Evolutionary conservation across 768 basidiomycete genomes (phyloP).

Genomic region (Tulasnella sp.): DNA sequence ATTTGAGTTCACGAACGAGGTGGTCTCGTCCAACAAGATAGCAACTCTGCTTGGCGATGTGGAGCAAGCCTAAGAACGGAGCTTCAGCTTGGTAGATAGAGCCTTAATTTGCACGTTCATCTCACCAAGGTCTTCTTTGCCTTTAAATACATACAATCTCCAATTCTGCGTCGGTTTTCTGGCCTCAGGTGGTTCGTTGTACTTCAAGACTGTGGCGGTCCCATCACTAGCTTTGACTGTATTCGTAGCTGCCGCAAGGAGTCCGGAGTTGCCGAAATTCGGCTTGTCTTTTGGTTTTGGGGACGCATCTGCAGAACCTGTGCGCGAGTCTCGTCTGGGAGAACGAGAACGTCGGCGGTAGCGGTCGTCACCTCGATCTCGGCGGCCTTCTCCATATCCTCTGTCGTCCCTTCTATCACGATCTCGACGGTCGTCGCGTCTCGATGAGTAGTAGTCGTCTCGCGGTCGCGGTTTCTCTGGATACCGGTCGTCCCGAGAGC

Average conservation of each 20-base stretch:
- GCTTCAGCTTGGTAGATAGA: not conserved
- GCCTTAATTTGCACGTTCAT: slow-evolving; percentile 8
- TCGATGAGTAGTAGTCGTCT: not conserved
- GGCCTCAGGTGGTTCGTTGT: slow-evolving; percentile 98
- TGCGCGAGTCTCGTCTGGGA: slow-evolving; percentile 26
- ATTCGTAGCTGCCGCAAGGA: slow-evolving; percentile 94
- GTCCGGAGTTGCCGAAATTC: slow-evolving; percentile 81
- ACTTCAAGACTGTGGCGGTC: slow-evolving; percentile 79
- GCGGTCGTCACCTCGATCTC: slow-evolving; percentile 24
- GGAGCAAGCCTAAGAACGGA: slow-evolving; percentile 59
- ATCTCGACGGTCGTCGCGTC: slow-evolving; percentile 13
- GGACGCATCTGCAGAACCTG: slow-evolving; percentile 34
- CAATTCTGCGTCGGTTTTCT: slow-evolving; percentile 81
- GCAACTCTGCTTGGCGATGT: slow-evolving; percentile 88
- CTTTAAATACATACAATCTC: slow-evolving; percentile 98
- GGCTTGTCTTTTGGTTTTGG: slow-evolving; percentile 50
- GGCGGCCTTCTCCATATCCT: slow-evolving; percentile 14
- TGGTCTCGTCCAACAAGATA: slow-evolving; percentile 89
- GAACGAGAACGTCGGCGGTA: slow-evolving; percentile 24
- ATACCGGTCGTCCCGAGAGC: not conserved
- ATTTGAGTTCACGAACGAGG: slow-evolving; percentile 39
- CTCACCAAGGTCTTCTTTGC: slow-evolving; percentile 81
- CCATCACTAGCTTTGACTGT: slow-evolving; percentile 67
- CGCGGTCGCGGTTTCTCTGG: not conserved
- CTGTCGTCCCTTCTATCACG: slow-evolving; percentile 13